phyloP scores from a whole-genome alignment of 306 rosid species.

The Hippophae rhamnoides region DNA sequence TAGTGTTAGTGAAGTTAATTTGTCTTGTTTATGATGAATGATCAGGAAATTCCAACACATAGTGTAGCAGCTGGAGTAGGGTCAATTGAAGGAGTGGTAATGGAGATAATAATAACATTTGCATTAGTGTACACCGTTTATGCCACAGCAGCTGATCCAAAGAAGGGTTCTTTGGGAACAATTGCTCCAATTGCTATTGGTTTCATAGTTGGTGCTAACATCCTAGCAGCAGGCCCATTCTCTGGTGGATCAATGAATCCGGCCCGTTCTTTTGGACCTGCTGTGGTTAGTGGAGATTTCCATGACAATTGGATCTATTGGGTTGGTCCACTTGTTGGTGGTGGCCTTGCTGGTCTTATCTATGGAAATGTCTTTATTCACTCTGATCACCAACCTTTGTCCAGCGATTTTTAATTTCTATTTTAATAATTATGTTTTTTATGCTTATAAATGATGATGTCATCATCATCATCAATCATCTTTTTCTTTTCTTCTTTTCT shows the following conservation, averaged over 20 bases:
- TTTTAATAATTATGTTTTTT: background rate
- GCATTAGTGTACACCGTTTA: conserved; percentile 85
- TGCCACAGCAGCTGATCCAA: conserved; percentile 94
- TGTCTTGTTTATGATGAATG: background rate
- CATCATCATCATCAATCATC: too few relatives aligned
- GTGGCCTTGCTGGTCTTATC: conserved; percentile 83
- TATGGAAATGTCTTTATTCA: conserved; percentile 54
- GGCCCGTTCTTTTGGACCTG: conserved; percentile 83
- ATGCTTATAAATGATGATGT: background rate
- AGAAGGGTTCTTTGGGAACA: conserved; percentile 65
- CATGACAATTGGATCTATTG: conserved; percentile 73
- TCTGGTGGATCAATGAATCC: conserved; percentile 97
- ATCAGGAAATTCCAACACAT: conserved; percentile 59
- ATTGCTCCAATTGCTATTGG: conserved; percentile 92
- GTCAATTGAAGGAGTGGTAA: conserved; percentile 51
- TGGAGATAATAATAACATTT: conserved; percentile 70
- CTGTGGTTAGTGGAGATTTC: conserved; percentile 76
- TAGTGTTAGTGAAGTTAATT: too few relatives aligned
- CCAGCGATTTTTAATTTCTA: conserved; percentile 21
- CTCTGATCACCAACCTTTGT: conserved; percentile 49
- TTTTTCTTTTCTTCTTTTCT: too few relatives aligned
- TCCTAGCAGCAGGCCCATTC: conserved; percentile 84
- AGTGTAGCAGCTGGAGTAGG: conserved; percentile 63
- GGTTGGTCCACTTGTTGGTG: conserved; percentile 82
- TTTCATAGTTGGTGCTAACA: conserved; percentile 84